Conservation (phyloP, 169 alveolate species). For the Perkinsus chesapeaki region DNA sequence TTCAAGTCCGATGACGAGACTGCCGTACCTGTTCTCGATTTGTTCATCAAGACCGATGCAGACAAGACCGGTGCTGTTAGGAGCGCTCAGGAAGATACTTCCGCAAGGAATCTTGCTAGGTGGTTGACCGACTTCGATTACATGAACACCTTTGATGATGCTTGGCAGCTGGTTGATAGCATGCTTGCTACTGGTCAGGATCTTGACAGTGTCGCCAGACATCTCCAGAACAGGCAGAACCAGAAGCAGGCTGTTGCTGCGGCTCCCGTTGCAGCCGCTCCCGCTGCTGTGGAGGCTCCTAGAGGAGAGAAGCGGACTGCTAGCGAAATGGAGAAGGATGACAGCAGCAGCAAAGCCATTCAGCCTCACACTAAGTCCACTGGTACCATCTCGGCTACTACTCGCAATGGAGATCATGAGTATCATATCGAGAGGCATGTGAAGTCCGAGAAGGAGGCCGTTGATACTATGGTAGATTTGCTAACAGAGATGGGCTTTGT, state of each 20-base stretch:
- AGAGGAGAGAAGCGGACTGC: neutral
- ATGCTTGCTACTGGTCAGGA: neutral
- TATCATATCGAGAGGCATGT: neutral
- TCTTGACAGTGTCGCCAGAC: neutral
- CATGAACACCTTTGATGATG: neutral
- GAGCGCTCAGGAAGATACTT: neutral
- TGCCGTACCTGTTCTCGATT: neutral
- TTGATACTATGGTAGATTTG: neutral
- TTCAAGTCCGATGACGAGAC: neutral
- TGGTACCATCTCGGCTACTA: neutral
- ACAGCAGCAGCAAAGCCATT: neutral
- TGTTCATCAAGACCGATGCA: neutral
- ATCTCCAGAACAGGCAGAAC: neutral
- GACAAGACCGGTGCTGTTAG: neutral
- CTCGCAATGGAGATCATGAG: neutral
- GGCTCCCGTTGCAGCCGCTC: neutral
- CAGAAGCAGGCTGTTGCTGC: neutral
- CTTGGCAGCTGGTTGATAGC: neutral
- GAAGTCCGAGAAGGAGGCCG: neutral
- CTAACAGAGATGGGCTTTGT: neutral
- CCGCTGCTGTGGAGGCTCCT: neutral
- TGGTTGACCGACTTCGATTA: neutral
- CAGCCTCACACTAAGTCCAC: neutral
- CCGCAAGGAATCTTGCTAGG: neutral
- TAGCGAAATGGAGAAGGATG: neutral